These are phyloP conservation scores for Micractinium conductrix DNA, from an alignment of 139 green algal genomes.

Conservation along the genomic window DNA sequence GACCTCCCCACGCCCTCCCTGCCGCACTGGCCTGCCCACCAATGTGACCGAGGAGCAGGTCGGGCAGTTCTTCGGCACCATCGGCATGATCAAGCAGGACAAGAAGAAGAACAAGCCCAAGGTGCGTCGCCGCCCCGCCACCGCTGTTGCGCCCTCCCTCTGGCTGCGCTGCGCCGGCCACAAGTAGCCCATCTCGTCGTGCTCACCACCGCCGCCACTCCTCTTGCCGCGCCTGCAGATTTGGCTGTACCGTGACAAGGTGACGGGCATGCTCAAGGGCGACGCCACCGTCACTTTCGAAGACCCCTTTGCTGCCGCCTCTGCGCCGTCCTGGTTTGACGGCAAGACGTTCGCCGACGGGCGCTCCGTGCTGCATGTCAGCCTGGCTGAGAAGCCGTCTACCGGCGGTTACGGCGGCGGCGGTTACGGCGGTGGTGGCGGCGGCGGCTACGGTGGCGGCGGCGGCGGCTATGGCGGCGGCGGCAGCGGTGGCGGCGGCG, in stretches of 20 bases:
- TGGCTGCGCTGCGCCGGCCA: not conserved
- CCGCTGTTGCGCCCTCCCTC: not conserved
- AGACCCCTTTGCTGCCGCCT: conserved; percentile 81
- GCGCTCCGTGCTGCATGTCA: conserved; percentile 8
- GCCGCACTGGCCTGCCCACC: conserved; percentile 56
- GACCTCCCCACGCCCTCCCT: not conserved
- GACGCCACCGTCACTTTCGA: conserved; percentile 85
- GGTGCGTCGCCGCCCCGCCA: conserved; percentile 38
- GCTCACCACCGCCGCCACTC: conserved; percentile 22
- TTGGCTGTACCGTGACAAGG: conserved; percentile 75
- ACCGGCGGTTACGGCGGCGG: conserved; percentile 12
- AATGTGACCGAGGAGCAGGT: conserved; percentile 73
- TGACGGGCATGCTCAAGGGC: conserved; percentile 81
- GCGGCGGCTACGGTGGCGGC: conserved; percentile 34
- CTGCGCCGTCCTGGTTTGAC: conserved; percentile 87
- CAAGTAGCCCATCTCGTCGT: not conserved
- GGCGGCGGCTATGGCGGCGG: conserved; percentile 35
- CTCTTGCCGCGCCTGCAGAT: conserved; percentile 13
- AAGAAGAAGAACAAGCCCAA: conserved; percentile 76
- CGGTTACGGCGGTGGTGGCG: conserved; percentile 43
- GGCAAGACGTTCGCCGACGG: conserved; percentile 73
- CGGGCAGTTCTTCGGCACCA: conserved; percentile 81
- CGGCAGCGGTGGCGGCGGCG: conserved; percentile 33
- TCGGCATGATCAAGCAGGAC: conserved; percentile 77
- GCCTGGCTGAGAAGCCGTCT: conserved; percentile 47